A percentile compares a stretch with the other conserved stretches of the same genome.
Evolutionary conservation across 148 eudicot species (phyloP).

Genomic region (Cornus florida): DNA sequence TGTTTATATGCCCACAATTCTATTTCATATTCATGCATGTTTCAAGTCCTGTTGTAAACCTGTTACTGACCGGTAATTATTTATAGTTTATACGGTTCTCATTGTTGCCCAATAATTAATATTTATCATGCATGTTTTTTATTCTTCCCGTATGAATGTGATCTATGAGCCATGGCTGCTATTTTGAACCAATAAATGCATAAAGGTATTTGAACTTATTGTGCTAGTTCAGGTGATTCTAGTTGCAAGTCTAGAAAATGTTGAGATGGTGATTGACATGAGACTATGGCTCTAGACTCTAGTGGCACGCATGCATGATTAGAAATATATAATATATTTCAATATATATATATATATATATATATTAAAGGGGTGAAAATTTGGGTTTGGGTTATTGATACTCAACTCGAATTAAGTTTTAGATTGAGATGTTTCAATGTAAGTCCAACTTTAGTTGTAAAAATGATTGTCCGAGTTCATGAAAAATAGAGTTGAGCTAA

Average conservation of each 20-base stretch:
- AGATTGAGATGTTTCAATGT: no score
- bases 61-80: conserved; percentile 26
- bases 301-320: no score
- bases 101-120: conserved; percentile 1
- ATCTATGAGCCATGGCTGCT: neutral
- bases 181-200: neutral
- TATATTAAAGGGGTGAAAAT: no score
- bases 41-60: conserved; percentile 33
- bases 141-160: neutral
- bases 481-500: no score
- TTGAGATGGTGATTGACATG: neutral
- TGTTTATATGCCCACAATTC: conserved; percentile 29
- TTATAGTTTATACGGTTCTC: neutral
- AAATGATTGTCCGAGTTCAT: no score
- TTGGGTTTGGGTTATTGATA: no score
- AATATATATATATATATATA: no score
- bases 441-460: no score
- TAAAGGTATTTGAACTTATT: neutral
- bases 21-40: conserved; percentile 24
- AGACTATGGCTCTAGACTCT: no score
- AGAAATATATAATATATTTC: no score
- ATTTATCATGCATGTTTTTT: neutral
- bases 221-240: neutral
- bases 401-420: no score
- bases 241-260: neutral